Conservation (phyloP, 192 early-diverging fungal species). For the Rhizophagus clarus region DNA sequence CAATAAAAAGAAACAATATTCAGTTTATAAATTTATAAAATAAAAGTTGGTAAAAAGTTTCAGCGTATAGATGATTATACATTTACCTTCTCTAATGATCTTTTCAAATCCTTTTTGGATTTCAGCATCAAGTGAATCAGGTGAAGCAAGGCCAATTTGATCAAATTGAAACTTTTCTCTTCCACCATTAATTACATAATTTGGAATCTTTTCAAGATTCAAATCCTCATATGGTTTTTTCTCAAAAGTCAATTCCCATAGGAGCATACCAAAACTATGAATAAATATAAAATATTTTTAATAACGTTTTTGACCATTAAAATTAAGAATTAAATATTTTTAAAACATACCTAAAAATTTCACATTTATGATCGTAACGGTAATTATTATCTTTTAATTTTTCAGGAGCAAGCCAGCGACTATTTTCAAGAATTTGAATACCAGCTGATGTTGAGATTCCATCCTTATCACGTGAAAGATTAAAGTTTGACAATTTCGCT, state of each 20-base stretch:
- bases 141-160: not conserved
- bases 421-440: not conserved
- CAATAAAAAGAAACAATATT: not conserved
- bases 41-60: too few relatives aligned
- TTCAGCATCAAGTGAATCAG: not conserved
- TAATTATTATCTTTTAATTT: not conserved
- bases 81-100: not conserved
- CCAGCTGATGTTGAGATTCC: not conserved
- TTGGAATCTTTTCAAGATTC: not conserved
- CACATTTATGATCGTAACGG: constrained; percentile 27
- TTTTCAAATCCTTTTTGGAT: constrained; percentile 12
- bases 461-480: not conserved
- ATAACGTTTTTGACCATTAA: too few relatives aligned
- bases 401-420: constrained; percentile 29
- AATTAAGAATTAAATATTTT: not conserved
- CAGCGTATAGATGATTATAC: too few relatives aligned
- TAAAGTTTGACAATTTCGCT: constrained; percentile 27
- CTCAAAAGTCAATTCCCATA: constrained; percentile 18
- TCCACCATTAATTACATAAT: not conserved
- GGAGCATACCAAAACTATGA: constrained; percentile 9
- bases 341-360: constrained; percentile 12
- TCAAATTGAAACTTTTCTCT: not conserved
- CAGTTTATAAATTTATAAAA: not conserved
- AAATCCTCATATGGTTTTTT: not conserved
- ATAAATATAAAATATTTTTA: not conserved